Conservation (phyloP, 2,329 filamentous ascomycete genomes). For the Aspergillaceae sp. region DNA sequence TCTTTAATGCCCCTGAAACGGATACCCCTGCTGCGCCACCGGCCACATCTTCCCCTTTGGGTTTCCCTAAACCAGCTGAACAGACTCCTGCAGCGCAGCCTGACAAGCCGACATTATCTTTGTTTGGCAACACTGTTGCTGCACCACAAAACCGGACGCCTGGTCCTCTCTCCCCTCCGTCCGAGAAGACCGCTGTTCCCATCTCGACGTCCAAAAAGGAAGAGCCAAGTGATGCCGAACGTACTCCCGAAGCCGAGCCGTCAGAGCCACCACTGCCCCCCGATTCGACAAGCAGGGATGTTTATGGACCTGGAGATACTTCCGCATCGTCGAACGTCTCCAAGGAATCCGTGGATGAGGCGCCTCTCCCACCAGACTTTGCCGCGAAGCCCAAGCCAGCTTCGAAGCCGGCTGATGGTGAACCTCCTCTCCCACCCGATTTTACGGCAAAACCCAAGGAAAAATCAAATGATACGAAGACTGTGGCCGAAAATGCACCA, state of each 20-base stretch:
- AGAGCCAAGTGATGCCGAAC: slow-evolving; percentile 17
- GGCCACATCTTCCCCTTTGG: slow-evolving; percentile 20
- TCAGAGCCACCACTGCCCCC: slow-evolving; percentile 39
- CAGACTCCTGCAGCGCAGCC: slow-evolving; percentile 19
- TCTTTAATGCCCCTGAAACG: slow-evolving; percentile 19
- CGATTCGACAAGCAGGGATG: slow-evolving; percentile 39
- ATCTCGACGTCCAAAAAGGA: slow-evolving; percentile 27
- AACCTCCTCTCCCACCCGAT: slow-evolving; percentile 20
- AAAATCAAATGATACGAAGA: neutral
- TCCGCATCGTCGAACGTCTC: slow-evolving; percentile 39
- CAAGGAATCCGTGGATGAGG: slow-evolving; percentile 33
- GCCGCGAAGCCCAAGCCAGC: slow-evolving; percentile 11
- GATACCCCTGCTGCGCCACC: slow-evolving; percentile 17
- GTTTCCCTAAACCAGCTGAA: slow-evolving; percentile 18
- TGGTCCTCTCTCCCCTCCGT: slow-evolving; percentile 23
- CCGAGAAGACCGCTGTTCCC: slow-evolving; percentile 23
- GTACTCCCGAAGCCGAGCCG: slow-evolving; percentile 23
- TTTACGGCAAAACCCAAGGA: slow-evolving; percentile 9
- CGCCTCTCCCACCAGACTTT: slow-evolving; percentile 29
- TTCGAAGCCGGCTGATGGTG: slow-evolving; percentile 4
- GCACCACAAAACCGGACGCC: slow-evolving; percentile 14
- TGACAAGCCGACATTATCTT: slow-evolving; percentile 23
- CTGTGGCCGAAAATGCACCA: slow-evolving; percentile 11
- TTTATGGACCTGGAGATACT: slow-evolving; percentile 41
- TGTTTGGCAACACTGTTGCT: slow-evolving; percentile 18